Base-by-base conservation (phyloP, 192 early-diverging fungal genomes). In the Podila horticola region DNA sequence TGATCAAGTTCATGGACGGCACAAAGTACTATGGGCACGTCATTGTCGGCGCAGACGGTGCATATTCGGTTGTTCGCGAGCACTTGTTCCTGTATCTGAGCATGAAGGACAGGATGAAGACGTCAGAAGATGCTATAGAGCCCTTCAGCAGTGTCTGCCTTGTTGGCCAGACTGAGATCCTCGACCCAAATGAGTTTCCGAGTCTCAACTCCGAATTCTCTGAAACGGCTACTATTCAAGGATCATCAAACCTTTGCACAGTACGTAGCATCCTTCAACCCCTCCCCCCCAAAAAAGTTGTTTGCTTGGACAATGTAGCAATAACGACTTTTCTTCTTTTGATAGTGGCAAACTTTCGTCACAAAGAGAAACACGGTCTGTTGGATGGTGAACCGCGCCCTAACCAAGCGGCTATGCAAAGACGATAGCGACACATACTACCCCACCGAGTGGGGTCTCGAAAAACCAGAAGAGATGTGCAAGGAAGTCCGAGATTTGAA, bases 381-480 rank as follows among this genome's bases (percentile, higher is more conserved):
- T 13, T 73, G 71, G 71, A 60, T 33, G 38, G 55, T 73, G 8
- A 64, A 66, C 1, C 48, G 50, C 4, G 15, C 33, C 24, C 57
- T 73, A 4, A 58, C 64, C 20, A 31, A 65, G 24, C 28, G 33
- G n/a, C 19, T 9, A 17, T 60, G 60, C 9, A 8, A 22, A 9
- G 1, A 73, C 9, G 71, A 73, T 38, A 45, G 13, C 2, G 41
- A 45, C 2, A 66, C n/a, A 12, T 73, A 66, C 33, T 55, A 64
- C 6, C 50, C 48, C 20, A 66, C 71, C 4, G 71, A 73, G 19
- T 73, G 71, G 71, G 71, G 71, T 2, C 38, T 62, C n/a, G 71
- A 73, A 30, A 64, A 63, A 22, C 55, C 63, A 12, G 71, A 58
- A 6, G 30, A 38, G 0, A 73, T 73, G 71, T 58, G 63, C 24